A percentile compares a stretch with the other conserved stretches of the same genome.
Conservation (phyloP, 2,329 filamentous ascomycete genomes). For the Diaporthe helianthi region DNA sequence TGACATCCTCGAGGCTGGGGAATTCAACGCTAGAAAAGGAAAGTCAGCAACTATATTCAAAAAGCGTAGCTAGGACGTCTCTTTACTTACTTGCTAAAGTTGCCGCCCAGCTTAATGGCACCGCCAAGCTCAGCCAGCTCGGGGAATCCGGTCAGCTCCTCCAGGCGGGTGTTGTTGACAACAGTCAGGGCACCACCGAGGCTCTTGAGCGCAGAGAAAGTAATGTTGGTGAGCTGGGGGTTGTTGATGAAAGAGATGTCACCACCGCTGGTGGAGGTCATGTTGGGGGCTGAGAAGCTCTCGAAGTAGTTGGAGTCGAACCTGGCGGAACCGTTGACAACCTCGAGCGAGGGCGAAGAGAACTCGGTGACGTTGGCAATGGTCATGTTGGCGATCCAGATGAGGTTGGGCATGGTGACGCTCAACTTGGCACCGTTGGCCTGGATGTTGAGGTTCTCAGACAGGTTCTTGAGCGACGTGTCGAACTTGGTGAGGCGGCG, state of each 20-base stretch:
- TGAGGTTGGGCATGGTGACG: conserved; percentile 78
- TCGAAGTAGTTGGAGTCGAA: conserved; percentile 82
- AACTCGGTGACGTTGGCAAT: conserved; percentile 82
- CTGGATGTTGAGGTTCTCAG: conserved; percentile 72
- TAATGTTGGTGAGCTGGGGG: conserved; percentile 72
- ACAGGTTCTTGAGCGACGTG: conserved; percentile 80
- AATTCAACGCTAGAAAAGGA: conserved; percentile 68
- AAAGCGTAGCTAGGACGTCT: neutral
- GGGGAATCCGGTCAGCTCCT: conserved; percentile 70
- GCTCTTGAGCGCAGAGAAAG: conserved; percentile 70
- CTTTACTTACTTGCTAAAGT: conserved; percentile 77
- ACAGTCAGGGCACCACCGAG: conserved; percentile 84
- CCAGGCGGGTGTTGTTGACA: conserved; percentile 85
- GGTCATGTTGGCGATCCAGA: conserved; percentile 80
- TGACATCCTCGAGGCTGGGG: conserved; percentile 70
- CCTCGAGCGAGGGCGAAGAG: conserved; percentile 73
- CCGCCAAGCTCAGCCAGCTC: conserved; percentile 74
- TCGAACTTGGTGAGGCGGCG: conserved; percentile 75
- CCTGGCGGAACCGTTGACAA: conserved; percentile 79
- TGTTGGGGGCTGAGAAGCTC: conserved; percentile 69
- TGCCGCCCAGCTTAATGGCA: conserved; percentile 84
- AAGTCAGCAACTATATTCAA: conserved; percentile 41
- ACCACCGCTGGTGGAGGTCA: conserved; percentile 69
- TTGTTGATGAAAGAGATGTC: conserved; percentile 71
- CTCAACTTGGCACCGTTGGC: conserved; percentile 79